Evolutionary conservation across 2,329 filamentous ascomycete species (phyloP).

Genomic region (Grosmannia clavigera): DNA sequence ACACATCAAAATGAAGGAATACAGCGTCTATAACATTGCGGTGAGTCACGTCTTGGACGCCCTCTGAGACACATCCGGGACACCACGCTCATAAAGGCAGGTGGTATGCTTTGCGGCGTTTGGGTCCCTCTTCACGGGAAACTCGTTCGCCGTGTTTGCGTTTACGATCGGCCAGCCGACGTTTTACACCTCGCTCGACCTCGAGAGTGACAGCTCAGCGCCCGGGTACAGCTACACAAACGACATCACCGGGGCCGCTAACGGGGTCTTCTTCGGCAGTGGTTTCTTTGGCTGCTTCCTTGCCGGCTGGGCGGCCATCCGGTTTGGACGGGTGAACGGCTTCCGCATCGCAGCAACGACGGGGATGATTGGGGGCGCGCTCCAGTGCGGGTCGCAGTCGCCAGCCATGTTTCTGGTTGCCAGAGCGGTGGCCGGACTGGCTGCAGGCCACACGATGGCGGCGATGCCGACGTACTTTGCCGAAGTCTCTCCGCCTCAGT

Average conservation of each 20-base stretch:
- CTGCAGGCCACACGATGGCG: not conserved
- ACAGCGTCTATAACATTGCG: not conserved
- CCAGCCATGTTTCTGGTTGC: conserved; percentile 2
- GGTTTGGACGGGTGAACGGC: not conserved
- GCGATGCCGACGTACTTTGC: conserved; percentile 2
- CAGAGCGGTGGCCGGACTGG: not conserved
- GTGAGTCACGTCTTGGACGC: not conserved
- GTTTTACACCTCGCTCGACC: not conserved
- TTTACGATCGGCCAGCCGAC: conserved; percentile 1
- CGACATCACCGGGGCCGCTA: not conserved
- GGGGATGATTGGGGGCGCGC: not conserved
- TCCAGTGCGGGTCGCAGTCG: not conserved
- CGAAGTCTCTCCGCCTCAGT: conserved; percentile 1
- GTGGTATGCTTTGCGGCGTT: conserved; percentile 3
- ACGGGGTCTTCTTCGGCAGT: conserved; percentile 1
- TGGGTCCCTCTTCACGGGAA: conserved; percentile 2
- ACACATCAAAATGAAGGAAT: not conserved
- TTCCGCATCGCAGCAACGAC: not conserved
- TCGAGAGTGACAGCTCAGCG: not conserved
- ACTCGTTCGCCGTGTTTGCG: conserved; percentile 1
- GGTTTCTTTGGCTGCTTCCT: conserved; percentile 2
- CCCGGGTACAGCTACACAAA: not conserved
- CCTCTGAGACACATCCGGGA: not conserved
- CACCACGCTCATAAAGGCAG: not conserved
- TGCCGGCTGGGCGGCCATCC: not conserved